Evolutionary conservation across 163 green algal genomes (phyloP).

Genomic region (Chlamydomonas reinhardtii): DNA sequence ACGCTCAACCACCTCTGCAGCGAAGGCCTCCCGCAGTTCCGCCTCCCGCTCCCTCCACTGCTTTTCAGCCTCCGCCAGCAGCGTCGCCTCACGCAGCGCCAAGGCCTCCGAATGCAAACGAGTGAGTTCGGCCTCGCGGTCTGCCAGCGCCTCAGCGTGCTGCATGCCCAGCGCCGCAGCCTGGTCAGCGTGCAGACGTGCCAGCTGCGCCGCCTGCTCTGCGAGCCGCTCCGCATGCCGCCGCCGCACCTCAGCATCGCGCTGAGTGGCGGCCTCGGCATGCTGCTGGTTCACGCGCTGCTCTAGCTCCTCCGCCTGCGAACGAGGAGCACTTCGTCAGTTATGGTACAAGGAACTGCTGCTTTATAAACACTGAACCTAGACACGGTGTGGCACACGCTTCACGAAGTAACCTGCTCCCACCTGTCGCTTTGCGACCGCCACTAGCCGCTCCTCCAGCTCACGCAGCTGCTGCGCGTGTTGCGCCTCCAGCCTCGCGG

Average conservation of each 20-base stretch:
- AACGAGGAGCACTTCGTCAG: too few species aligned
- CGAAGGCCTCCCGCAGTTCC: constrained; percentile 13
- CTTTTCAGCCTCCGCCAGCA: too few species aligned
- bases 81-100: neutral
- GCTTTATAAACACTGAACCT: too few species aligned
- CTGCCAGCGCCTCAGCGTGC: constrained; percentile 16
- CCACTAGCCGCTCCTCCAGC: neutral
- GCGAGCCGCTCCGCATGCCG: constrained; percentile 34
- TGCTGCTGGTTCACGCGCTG: neutral
- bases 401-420: too few species aligned
- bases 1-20: neutral
- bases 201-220: constrained; percentile 33
- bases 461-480: constrained; percentile 18
- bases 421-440: neutral
- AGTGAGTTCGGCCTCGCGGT: neutral
- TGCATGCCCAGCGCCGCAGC: neutral
- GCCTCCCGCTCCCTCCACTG: neutral
- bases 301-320: constrained; percentile 1
- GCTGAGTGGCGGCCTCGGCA: neutral
- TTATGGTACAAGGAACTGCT: too few species aligned
- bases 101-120: neutral
- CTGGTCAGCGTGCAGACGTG: constrained; percentile 14
- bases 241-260: constrained; percentile 20
- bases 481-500: neutral
- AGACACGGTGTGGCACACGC: too few species aligned